Evolutionary conservation across 169 alveolate species (phyloP).

Genomic region (Condylostoma magnum): DNA sequence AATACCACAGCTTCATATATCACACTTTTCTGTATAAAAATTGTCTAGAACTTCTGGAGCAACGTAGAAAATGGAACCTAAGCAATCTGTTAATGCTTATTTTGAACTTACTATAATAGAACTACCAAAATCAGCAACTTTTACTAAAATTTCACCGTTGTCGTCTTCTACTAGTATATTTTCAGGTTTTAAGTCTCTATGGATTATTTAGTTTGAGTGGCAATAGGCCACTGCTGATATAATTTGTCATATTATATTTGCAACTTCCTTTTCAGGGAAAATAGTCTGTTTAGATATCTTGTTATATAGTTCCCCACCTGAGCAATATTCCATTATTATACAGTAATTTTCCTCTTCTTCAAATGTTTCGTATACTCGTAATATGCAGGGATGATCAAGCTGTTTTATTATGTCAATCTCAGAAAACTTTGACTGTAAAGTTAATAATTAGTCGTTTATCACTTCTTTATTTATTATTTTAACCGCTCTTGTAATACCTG

Average conservation of each 20-base stretch:
- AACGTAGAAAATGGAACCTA: conserved; percentile 47
- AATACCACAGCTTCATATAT: conserved; percentile 55
- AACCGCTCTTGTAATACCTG: conserved; percentile 2
- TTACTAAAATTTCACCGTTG: conserved; percentile 35
- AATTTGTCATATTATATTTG: conserved; percentile 44
- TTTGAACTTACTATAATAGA: conserved; percentile 36
- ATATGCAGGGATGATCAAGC: conserved; percentile 69
- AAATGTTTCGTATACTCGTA: conserved; percentile 62
- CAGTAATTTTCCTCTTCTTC: conserved; percentile 61
- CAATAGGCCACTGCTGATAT: conserved; percentile 54
- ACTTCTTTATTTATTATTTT: background rate
- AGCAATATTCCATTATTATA: conserved; percentile 59
- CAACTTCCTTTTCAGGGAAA: conserved; percentile 56
- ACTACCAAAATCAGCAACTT: conserved; percentile 59
- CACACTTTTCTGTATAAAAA: conserved; percentile 57
- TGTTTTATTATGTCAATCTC: conserved; percentile 55
- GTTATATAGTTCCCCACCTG: conserved; percentile 69
- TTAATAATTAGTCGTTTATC: background rate
- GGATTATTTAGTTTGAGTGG: conserved; percentile 55
- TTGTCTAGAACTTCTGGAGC: conserved; percentile 61
- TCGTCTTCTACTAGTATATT: conserved; percentile 45
- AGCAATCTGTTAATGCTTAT: conserved; percentile 35
- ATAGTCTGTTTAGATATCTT: conserved; percentile 18
- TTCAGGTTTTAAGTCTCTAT: conserved; percentile 70
- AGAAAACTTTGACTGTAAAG: background rate